Evolutionary conservation across 179 eudicot species (phyloP).

Genomic region (Nepenthes alata): DNA sequence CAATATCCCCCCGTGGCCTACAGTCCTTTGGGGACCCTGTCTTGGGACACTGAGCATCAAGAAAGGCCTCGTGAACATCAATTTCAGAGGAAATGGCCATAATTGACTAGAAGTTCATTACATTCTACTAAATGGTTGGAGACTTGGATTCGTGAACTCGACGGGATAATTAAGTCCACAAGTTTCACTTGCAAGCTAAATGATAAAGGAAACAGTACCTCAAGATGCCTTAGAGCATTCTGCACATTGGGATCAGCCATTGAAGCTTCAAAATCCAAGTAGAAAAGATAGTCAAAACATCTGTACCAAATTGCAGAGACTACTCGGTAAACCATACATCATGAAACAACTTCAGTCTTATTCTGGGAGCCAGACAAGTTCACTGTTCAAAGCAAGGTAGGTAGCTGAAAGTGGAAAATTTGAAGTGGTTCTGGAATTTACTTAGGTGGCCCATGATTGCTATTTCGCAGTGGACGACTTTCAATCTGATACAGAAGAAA

Average conservation of each 20-base stretch:
- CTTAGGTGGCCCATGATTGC: conserved; percentile 52
- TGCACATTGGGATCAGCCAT: conserved; percentile 54
- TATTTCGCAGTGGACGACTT: conserved; percentile 69
- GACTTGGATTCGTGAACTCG: no score
- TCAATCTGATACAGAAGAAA: conserved; percentile 41
- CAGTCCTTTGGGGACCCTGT: no score
- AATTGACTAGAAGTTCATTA: background rate
- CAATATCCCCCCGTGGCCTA: no score
- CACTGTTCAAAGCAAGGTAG: background rate
- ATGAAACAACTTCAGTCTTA: no score
- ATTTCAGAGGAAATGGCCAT: background rate
- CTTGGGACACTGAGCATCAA: no score
- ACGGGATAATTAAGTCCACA: no score
- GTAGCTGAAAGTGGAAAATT: background rate
- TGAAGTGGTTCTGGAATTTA: conserved; percentile 12
- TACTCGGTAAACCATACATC: background rate
- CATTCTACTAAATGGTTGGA: no score
- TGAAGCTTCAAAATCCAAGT: conserved; percentile 74
- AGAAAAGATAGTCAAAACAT: conserved; percentile 52
- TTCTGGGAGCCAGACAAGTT: background rate
- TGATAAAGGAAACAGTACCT: conserved; percentile 22
- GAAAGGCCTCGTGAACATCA: no score
- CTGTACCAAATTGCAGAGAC: conserved; percentile 16
- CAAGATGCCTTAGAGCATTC: conserved; percentile 54
- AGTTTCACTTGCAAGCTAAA: no score